Base-by-base conservation (phyloP, 169 alveolate genomes). In the Eimeria necatrix region DNA sequence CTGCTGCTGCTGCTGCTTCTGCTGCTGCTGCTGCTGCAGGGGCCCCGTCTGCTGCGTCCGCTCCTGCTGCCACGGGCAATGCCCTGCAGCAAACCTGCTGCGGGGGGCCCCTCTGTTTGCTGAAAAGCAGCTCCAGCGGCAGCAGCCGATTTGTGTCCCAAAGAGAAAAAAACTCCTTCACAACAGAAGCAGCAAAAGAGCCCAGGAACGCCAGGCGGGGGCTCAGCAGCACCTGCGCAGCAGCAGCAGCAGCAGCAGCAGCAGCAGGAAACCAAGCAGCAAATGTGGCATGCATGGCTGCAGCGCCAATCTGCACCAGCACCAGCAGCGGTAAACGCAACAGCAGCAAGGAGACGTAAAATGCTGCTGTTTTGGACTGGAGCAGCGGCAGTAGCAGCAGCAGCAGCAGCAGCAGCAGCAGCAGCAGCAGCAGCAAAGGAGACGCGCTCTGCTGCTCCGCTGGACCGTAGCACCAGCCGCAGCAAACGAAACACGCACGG, bases 61-160 rank as follows among this genome's bases (percentile, higher is more conserved):
- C 81, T 3, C n/a, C 81, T 9, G 53, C 81, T 20, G 81, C 81
- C 9, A 48, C 9, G 48, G 68, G 22, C 26, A 32, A 41, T 7
- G 87, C 87, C 24, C 56, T 32, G 61, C 87, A 76, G 22, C 64
- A 48, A 12, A 46, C 26, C n/a, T 46, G 61, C 1, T 59, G 32
- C 61, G 32, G 87, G 22, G 89, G 68, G 9, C 86, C 26, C 68
- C 61, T 49, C 61, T 90, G 83, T 89, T 90, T 90, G 78, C 88
- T 71, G 59, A 90, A 90, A 7, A 90, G 80, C 52, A 90, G 59
- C 89, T 90, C 94, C 7, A 90, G 7, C 20, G 94, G 94, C 6
- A 90, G 94, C 20, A 90, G 64, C 2, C 73, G 41, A 49, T 90
- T 90, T 41, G 64, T 32, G 14, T 64, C 64, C 94, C 94, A 90